Evolutionary conservation across 495 filamentous ascomycete genomes (phyloP).

Genomic region (Filosporella fistucella): DNA sequence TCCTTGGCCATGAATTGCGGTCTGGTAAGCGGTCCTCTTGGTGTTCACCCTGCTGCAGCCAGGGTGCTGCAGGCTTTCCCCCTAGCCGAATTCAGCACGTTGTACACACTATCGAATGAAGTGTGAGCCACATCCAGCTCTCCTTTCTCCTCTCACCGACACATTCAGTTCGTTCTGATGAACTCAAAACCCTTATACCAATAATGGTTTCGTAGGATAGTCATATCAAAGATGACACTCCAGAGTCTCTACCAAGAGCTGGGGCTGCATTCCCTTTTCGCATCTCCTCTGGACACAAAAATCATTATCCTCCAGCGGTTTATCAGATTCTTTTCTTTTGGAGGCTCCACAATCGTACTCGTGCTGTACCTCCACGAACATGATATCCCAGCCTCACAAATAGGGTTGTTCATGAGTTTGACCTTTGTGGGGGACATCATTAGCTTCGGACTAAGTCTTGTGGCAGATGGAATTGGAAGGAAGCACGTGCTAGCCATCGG

Average conservation of each 20-base stretch:
- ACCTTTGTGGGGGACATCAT: not conserved
- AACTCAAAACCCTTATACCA: too few species aligned
- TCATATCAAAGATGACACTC: too few species aligned
- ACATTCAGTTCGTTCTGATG: too few species aligned
- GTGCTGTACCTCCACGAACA: not conserved
- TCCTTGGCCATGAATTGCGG: too few species aligned
- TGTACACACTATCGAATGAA: too few species aligned
- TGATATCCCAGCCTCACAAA: not conserved
- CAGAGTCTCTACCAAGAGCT: not conserved
- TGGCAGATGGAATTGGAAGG: not conserved
- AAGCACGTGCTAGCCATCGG: not conserved
- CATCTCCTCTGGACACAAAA: not conserved
- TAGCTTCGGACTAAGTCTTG: not conserved
- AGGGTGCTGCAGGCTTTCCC: too few species aligned
- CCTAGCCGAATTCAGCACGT: too few species aligned
- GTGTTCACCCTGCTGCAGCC: too few species aligned
- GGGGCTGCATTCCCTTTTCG: not conserved
- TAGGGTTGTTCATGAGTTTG: not conserved
- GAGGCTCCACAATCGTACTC: slow-evolving; percentile 1
- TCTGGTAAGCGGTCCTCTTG: too few species aligned
- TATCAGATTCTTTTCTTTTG: slow-evolving; percentile 1
- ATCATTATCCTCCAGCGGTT: slow-evolving; percentile 2
- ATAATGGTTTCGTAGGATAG: too few species aligned
- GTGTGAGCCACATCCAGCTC: too few species aligned
- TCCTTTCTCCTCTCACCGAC: too few species aligned